Base-by-base conservation (phyloP, 495 filamentous ascomycete genomes). In the Penicillium subrubescens region DNA sequence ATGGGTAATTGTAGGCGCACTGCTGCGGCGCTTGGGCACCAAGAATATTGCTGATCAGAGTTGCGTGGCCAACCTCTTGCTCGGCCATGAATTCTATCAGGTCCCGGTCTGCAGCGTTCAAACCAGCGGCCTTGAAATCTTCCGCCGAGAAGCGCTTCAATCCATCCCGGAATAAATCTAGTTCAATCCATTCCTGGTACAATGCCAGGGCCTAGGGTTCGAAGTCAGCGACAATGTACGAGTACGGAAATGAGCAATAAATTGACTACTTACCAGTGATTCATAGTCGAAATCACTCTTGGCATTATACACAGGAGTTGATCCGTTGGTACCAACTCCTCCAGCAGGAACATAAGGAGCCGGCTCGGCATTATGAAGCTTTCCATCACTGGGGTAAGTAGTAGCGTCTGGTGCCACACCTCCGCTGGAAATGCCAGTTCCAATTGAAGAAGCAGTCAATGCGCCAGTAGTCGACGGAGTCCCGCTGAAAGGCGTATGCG, bases 131-230 rank as follows among this genome's bases (percentile, higher is more conserved):
- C 21, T 83, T 77, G 69, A 94, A 96, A 3, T 96, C 90, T 14
- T 87, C 79, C 0, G 79, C 86, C 1, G 84, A 85, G 78, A 94
- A 96, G 0, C 81, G 84, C 1, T 83, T 84, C 19, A 96, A 81
- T 19, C 89, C 92, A 71, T 92, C 86, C 70, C 92, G 89, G 86
- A 96, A 97, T 17, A 94, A 82, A 71, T 96, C 93, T 0, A 96
- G 81, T 74, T 97, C 93, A 65, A 95, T 93, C 82, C 84, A 96
- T 78, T 96, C 93, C 64, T 93, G 88, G 68, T 93, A 92, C 2
- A 94, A 78, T 7, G 81, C 89, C 8, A 94, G 82, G 7, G 80
- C 76, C 78, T 81, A 51, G 53, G 60, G 10, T 74, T 19, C 21
- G 59, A 10, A 65, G 73, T 69, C 73, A 81, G 67, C 67, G 75